Evolutionary conservation across 164 flowering plant species (phyloP).

Genomic region (Annona squamosa): DNA sequence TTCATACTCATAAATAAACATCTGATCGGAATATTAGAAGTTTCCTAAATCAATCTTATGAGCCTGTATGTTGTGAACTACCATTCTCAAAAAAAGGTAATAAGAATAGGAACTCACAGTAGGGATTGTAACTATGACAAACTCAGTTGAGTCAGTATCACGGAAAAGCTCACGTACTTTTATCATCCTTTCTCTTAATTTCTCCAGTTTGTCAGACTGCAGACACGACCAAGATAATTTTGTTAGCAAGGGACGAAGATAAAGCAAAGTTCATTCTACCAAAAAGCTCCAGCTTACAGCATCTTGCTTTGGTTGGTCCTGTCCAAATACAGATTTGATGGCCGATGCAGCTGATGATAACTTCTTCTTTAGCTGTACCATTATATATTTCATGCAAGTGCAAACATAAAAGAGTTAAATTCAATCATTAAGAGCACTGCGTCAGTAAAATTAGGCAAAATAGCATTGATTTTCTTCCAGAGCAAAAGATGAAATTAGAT

Average conservation of each 20-base stretch:
- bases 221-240: constrained; percentile 4
- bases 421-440: not conserved
- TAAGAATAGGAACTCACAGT: constrained; percentile 41
- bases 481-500: not conserved
- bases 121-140: constrained; percentile 89
- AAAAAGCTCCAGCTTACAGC: constrained; percentile 48
- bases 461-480: not conserved
- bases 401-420: not conserved
- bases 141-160: constrained; percentile 66
- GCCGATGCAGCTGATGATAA: constrained; percentile 79
- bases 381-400: not conserved
- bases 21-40: not conserved
- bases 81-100: not conserved
- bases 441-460: not conserved
- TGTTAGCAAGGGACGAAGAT: not conserved
- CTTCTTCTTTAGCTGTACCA: constrained; percentile 68
- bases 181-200: constrained; percentile 76
- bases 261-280: constrained; percentile 4
- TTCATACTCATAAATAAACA: not conserved
- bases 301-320: constrained; percentile 45
- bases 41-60: not conserved
- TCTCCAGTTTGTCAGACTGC: constrained; percentile 74
- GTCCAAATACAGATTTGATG: constrained; percentile 76
- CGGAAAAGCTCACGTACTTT: constrained; percentile 89
- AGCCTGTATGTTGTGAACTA: not conserved